A percentile compares a stretch with the other conserved stretches of the same genome.
phyloP scores from a whole-genome alignment of 331 rosid genomes.

The Pyrus hybrid region DNA sequence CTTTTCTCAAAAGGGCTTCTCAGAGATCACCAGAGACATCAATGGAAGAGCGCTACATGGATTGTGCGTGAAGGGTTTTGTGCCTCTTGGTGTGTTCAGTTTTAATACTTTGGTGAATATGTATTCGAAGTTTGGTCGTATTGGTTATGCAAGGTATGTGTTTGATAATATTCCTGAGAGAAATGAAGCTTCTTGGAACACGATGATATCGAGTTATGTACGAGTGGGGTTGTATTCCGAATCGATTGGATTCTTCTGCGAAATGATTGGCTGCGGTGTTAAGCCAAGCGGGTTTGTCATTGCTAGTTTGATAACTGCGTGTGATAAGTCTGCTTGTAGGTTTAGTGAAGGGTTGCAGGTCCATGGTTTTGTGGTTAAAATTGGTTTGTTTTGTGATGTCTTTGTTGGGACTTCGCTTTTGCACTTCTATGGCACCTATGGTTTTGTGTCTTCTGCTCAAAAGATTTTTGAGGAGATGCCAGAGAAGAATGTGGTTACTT shows the following conservation, averaged over 20 bases:
- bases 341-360: conserved; percentile 54
- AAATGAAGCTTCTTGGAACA: conserved; percentile 88
- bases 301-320: conserved; percentile 73
- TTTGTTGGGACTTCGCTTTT: conserved; percentile 78
- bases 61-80: conserved; percentile 47
- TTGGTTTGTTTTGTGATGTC: conserved; percentile 53
- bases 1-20: conserved; percentile 67
- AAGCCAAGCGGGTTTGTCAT: conserved; percentile 53
- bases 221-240: conserved; percentile 38
- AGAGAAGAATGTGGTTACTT: conserved; percentile 75
- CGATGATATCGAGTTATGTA: conserved; percentile 75
- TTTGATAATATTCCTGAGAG: conserved; percentile 56
- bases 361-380: conserved; percentile 57
- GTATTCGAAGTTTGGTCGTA: conserved; percentile 59
- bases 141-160: conserved; percentile 43
- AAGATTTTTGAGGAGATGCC: conserved; percentile 65
- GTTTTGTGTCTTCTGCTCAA: conserved; percentile 39
- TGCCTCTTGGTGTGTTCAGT: conserved; percentile 38
- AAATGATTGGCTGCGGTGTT: conserved; percentile 33
- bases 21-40: conserved; percentile 45
- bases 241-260: conserved; percentile 54
- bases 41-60: conserved; percentile 67
- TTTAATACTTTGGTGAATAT: conserved; percentile 60
- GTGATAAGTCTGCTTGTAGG: conserved; percentile 66
- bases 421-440: conserved; percentile 62